Conservation (phyloP, 306 rosid genomes). For the Ormosia semicastrata region DNA sequence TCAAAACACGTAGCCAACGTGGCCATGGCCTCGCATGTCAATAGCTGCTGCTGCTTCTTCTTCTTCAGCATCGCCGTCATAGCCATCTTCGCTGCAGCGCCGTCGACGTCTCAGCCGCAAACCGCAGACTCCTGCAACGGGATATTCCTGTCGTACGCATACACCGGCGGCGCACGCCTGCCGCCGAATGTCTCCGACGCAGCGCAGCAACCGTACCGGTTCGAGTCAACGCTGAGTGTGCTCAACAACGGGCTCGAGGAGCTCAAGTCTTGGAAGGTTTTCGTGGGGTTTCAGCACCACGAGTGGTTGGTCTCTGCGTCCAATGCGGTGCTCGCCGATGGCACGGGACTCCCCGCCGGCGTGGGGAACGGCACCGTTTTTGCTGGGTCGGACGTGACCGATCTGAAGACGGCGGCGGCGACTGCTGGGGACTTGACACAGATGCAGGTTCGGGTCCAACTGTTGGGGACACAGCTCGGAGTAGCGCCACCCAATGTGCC, state of each 20-base stretch:
- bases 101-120: constrained; percentile 30
- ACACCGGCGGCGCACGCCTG: constrained; percentile 39
- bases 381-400: constrained; percentile 53
- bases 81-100: neutral
- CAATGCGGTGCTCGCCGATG: constrained; percentile 61
- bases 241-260: constrained; percentile 68
- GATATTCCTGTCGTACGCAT: constrained; percentile 57
- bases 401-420: constrained; percentile 77
- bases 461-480: constrained; percentile 72
- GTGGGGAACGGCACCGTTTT: constrained; percentile 80
- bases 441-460: constrained; percentile 66
- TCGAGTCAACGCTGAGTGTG: constrained; percentile 63
- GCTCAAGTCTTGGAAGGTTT: constrained; percentile 73
- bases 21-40: constrained; percentile 12
- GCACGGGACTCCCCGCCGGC: constrained; percentile 40
- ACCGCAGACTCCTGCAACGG: constrained; percentile 57
- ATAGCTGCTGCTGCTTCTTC: neutral
- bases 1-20: neutral
- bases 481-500: constrained; percentile 67
- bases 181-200: constrained; percentile 41
- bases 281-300: constrained; percentile 66
- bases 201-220: constrained; percentile 51
- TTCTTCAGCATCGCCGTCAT: neutral
- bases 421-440: constrained; percentile 86
- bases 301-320: constrained; percentile 67